Evolutionary conservation across 1,284 basidiomycete species (phyloP).

Genomic region (Sporisorium graminicola): DNA sequence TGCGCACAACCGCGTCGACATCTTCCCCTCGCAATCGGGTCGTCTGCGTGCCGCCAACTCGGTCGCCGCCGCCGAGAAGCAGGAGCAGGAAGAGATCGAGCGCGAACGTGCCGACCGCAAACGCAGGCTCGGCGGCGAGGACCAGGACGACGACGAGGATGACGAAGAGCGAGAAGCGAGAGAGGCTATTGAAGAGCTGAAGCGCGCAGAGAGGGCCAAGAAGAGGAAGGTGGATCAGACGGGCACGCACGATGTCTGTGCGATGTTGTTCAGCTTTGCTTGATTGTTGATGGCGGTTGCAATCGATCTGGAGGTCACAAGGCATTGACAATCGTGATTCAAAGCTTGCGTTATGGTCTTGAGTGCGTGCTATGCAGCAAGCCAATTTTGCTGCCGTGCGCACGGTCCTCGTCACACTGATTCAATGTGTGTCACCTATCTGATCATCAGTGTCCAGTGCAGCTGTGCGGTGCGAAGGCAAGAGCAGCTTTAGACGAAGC

Average conservation of each 20-base stretch:
- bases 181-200: slow-evolving; percentile 46
- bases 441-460: not conserved
- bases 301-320: not conserved
- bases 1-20: slow-evolving; percentile 27
- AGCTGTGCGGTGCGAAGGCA: slow-evolving; percentile 1
- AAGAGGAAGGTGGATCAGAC: slow-evolving; percentile 47
- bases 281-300: not conserved
- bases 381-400: not conserved
- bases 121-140: slow-evolving; percentile 23
- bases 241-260: slow-evolving; percentile 44
- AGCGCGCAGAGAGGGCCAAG: slow-evolving; percentile 41
- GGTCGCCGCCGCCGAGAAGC: slow-evolving; percentile 23
- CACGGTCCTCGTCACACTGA: too few relatives aligned
- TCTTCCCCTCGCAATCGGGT: slow-evolving; percentile 38
- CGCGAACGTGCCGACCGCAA: slow-evolving; percentile 31
- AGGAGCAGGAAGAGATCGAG: slow-evolving; percentile 30
- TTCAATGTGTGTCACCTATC: not conserved
- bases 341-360: not conserved
- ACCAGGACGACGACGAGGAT: slow-evolving; percentile 34
- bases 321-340: not conserved
- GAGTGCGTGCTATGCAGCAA: not conserved
- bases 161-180: slow-evolving; percentile 43
- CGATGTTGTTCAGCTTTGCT: slow-evolving; percentile 46
- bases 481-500: too few relatives aligned
- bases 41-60: slow-evolving; percentile 17